Evolutionary conservation across 1,139 yeast genomes (phyloP), one percentile per base, ranked within the genome.

Genomic region (Yamadazyma buinensis): DNA sequence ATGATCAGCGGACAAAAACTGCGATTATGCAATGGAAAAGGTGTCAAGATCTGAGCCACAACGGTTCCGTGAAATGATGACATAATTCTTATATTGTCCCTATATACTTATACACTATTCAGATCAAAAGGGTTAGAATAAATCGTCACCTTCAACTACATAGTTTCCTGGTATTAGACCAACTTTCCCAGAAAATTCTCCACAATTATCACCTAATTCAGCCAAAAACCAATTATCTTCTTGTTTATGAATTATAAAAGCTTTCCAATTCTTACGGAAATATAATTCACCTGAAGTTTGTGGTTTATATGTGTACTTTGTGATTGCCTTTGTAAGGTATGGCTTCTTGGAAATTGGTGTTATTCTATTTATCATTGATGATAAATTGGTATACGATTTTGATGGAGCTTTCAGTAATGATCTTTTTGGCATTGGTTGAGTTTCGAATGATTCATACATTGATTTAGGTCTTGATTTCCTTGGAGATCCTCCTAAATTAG

Each of bases 201-300:
- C 75, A 19, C 76, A 67, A 38, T 74, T 72, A n/a, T 57, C 56
- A 7, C 75, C 67, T 34, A 83, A 76, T 53, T 87, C 95, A 42
- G 86, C 84, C 47, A 82, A 80, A 81, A 84, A 87, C 95, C 96
- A 87, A 23, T 88, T 87, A 51, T 87, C 95, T 36, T 83, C 90
- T 55, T 86, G 95, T 66, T 74, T 81, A 46, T 77, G 78, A 18
- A 84, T 59, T 11, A 87, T 76, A 41, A 79, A 71, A 56, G 87
- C 63, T n/a, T 77, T 55, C 67, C 88, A 94, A 36, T 83, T 84
- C 52, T 84, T 84, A 37, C 74, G 71, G 67, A 87, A 86, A 13
- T 71, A 62, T 9, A 86, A 70, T 49, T 87, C 96, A 32, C 85
- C 92, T n/a, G 81, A 82, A 33, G 84, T 81, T 17, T 79, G 82